phyloP scores from a whole-genome alignment of 371 early-diverging fungal genomes.

The Neoconidiobolus thromboides region DNA sequence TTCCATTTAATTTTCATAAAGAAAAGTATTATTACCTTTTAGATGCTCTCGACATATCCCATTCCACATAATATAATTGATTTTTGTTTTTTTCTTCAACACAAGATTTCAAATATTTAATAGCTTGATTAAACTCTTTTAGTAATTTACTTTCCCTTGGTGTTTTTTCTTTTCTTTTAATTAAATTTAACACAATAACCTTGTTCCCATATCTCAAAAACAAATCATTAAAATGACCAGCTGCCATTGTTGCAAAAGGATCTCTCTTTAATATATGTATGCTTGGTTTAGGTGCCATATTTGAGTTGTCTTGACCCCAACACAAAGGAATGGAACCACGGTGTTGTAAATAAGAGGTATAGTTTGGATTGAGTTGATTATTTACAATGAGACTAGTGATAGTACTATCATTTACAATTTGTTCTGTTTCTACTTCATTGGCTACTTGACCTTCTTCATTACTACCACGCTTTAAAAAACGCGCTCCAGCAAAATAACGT shows the following conservation, averaged over 20 bases:
- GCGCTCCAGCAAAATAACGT: conserved; percentile 86
- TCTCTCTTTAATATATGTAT: conserved; percentile 62
- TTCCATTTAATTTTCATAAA: background rate
- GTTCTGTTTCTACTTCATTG: conserved; percentile 99
- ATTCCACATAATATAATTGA: conserved; percentile 46
- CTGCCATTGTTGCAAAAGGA: conserved; percentile 81
- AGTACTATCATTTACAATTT: conserved; percentile 81
- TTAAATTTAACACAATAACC: conserved; percentile 73
- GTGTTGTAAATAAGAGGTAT: conserved; percentile 88
- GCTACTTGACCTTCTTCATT: conserved; percentile 87
- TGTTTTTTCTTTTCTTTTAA: conserved; percentile 84
- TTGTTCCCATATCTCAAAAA: conserved; percentile 76
- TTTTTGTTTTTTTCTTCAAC: conserved; percentile 50
- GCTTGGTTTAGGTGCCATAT: conserved; percentile 88
- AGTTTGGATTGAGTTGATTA: conserved; percentile 39
- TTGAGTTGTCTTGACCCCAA: conserved; percentile 85
- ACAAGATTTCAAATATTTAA: conserved; percentile 75
- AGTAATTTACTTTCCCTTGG: conserved; percentile 71
- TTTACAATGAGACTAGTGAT: conserved; percentile 60
- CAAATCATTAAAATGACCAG: conserved; percentile 80
- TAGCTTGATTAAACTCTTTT: conserved; percentile 61
- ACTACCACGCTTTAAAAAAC: conserved; percentile 91
- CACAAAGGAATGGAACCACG: conserved; percentile 89
- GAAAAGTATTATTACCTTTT: conserved; percentile 35
- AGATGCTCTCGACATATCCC: conserved; percentile 95